Base-by-base conservation (phyloP, 768 basidiomycete species). In the Rhizopogon salebrosus region DNA sequence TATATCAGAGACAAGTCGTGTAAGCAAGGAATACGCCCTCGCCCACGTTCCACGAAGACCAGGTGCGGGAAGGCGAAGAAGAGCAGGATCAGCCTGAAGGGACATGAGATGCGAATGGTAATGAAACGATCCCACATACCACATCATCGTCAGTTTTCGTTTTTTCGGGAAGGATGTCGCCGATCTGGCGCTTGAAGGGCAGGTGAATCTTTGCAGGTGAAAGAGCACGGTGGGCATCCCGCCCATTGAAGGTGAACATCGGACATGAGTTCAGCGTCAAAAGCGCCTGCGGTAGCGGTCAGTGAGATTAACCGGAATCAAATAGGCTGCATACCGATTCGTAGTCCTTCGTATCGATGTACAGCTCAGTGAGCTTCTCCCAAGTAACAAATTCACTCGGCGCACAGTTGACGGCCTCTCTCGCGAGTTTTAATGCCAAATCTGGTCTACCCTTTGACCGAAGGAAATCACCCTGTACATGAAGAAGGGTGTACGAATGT, bases 211-310 rank as follows among this genome's bases (percentile, higher is more conserved):
- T 83, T 1, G 86, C 75, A 16, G 94, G 84, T 1, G 87, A 76
- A 9, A 98, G 82, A 66, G 80, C 83, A 3, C 94, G 82, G 65
- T 99, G 97, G 3, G 86, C 77, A 67, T 99, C 97, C 20, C 95
- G 85, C 40, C 97, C 95, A 63, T 97, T 97, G 73, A 90, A 98
- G 7, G 97, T 98, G 72, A 99, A 99, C 97, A 99, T 98, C 2
- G 95, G 95, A 72, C 97, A 98, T n/a, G 95, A 98, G 65, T 98
- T 98, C 45, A 98, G 82, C 1, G 95, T 97, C 38, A 98, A 75
- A 13, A 98, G 75, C 0, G 94, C 93, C 77, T 77, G 42, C 7
- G 13, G 11, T 26, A 24, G 22, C 39, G 46, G 14, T 37, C 20
- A 51, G 43, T 41, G 11, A 38, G 23, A 36, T 27, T 41, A 20